These are phyloP conservation scores for Diaporthe aspalathi DNA, from an alignment of 2,329 filamentous ascomycete species.

Conservation along the genomic window DNA sequence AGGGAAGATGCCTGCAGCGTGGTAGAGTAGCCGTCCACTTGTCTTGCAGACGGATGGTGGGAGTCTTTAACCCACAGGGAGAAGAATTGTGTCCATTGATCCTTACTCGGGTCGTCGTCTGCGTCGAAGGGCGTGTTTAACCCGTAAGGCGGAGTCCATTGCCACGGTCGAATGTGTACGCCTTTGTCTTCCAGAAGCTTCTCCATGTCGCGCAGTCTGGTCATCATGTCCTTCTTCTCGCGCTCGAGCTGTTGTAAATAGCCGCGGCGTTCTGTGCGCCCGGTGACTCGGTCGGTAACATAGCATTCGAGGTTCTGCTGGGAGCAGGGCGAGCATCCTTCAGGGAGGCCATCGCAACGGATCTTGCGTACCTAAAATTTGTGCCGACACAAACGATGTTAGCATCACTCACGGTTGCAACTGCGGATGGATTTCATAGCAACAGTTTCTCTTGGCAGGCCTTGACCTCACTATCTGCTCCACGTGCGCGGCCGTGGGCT, in stretches of 20 bases:
- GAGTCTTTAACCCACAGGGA: slow-evolving; percentile 51
- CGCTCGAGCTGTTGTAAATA: slow-evolving; percentile 82
- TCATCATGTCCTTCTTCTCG: slow-evolving; percentile 75
- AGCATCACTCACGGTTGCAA: neutral
- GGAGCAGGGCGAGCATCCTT: slow-evolving; percentile 84
- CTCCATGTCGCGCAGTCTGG: slow-evolving; percentile 76
- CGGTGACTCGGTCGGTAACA: slow-evolving; percentile 88
- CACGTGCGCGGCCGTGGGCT: neutral
- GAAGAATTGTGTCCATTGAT: slow-evolving; percentile 52
- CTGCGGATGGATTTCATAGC: neutral
- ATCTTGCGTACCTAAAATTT: slow-evolving; percentile 79
- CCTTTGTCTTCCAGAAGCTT: slow-evolving; percentile 71
- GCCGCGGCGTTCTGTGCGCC: slow-evolving; percentile 81
- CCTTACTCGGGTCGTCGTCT: slow-evolving; percentile 45
- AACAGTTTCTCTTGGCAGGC: neutral
- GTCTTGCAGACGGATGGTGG: slow-evolving; percentile 47
- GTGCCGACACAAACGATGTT: neutral
- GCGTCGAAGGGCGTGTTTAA: slow-evolving; percentile 46
- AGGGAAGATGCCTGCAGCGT: slow-evolving; percentile 16
- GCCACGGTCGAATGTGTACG: slow-evolving; percentile 68
- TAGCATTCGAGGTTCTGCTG: slow-evolving; percentile 82
- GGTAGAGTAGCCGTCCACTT: slow-evolving; percentile 9
- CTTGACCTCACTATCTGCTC: neutral
- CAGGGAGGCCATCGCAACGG: slow-evolving; percentile 82
- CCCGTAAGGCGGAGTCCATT: slow-evolving; percentile 48